Evolutionary conservation across 2,329 filamentous ascomycete species (phyloP).

Genomic region (Rhynchosporium secalis): DNA sequence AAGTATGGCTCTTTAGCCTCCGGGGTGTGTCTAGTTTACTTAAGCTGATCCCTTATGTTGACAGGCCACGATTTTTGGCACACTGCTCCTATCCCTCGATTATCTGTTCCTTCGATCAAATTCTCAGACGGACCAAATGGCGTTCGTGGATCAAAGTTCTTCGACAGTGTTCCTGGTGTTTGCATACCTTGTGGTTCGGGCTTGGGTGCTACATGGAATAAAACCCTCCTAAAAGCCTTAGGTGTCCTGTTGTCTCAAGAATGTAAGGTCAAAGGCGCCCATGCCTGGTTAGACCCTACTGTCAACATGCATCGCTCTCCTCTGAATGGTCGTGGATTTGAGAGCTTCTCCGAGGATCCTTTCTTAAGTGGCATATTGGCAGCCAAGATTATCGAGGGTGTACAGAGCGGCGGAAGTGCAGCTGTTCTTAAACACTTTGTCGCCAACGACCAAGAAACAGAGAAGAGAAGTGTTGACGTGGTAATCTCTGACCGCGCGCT

Average conservation of each 20-base stretch:
- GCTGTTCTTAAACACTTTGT: conserved; percentile 50
- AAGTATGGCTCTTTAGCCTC: neutral
- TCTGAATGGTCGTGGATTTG: conserved; percentile 49
- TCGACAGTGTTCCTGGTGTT: conserved; percentile 45
- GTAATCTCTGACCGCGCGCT: conserved; percentile 42
- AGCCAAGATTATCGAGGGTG: conserved; percentile 44
- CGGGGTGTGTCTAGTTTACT: neutral
- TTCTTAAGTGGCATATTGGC: conserved; percentile 47
- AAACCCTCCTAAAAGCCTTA: conserved; percentile 45
- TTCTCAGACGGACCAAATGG: conserved; percentile 39
- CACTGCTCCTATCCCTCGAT: conserved; percentile 33
- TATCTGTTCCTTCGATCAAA: conserved; percentile 35
- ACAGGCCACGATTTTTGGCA: conserved; percentile 36
- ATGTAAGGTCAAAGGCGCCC: conserved; percentile 65
- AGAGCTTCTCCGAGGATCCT: conserved; percentile 50
- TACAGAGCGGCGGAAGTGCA: conserved; percentile 44
- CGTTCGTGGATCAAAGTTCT: conserved; percentile 37
- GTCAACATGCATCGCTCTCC: conserved; percentile 42
- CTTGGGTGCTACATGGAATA: conserved; percentile 65
- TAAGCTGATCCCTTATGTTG: neutral
- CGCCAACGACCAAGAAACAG: conserved; percentile 45
- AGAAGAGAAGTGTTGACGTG: conserved; percentile 39
- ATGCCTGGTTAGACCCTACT: conserved; percentile 68
- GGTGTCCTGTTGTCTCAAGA: conserved; percentile 42
- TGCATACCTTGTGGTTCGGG: conserved; percentile 38